Base-by-base conservation (phyloP, 148 eudicot species). In the Persicaria tinctoria region DNA sequence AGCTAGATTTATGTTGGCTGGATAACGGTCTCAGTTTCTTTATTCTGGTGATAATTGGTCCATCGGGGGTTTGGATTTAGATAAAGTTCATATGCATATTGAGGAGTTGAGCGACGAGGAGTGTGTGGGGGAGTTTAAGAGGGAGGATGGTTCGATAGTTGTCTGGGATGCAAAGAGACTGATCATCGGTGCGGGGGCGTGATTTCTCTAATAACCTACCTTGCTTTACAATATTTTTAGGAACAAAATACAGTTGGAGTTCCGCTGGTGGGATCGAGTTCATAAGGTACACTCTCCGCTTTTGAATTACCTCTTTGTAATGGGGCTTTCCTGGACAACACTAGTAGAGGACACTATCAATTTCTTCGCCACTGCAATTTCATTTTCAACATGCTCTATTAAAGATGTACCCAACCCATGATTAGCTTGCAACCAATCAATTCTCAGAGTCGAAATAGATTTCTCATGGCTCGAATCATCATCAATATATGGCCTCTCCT, bases 251-350 rank as follows among this genome's bases (percentile, higher is more conserved):
- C 96, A 92, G 80, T 27, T 84, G 0, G 91, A 89, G 80, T 92
- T 92, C 48, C 93, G 93, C 5, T 92, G 95, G 97, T 92, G 97
- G 95, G 97, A 92, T 77, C 82, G 83, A 77, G 77, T 92, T 55
- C 95, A 85, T 82, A 74, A 90, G 95, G 97, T 92, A 83, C 6
- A 27, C 12, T 9, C 16, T 53, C 57, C 0, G 10, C 57, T 9
- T 53, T 53, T 53, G 8, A 13, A 63, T 49, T 32, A 62, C 38
- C 8, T 32, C 38, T 32, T 32, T 32, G 38, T 32, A 20, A 20
- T 20, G 0, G 23, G 23, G 23, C 0, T 20, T 20, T 20, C 23
- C 23, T 20, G 23, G 23, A 20, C 23, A 20, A 20, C 23, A 20
- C 23, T 20, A 20, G 23, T 0, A 20, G 23, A 20, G 23, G 23